phyloP scores from a whole-genome alignment of 148 eudicot species.

The Spergularia bocconei region DNA sequence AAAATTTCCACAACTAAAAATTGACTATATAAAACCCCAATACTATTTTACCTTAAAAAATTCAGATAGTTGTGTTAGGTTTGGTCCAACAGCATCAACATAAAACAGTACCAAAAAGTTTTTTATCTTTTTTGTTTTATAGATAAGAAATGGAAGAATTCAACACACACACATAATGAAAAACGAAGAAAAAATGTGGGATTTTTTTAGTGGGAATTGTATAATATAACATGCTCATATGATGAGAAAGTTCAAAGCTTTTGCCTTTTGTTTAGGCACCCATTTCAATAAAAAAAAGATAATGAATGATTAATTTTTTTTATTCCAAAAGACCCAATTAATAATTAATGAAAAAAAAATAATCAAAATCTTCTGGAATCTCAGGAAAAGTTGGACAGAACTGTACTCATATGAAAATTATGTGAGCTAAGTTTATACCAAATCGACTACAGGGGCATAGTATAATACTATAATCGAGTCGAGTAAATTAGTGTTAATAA shows the following conservation, averaged over 20 bases:
- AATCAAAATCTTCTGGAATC: slow-evolving; percentile 32
- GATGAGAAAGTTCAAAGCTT: slow-evolving; percentile 23
- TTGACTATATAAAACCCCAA: slow-evolving; percentile 27
- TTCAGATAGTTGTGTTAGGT: slow-evolving; percentile 27
- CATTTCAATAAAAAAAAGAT: background rate
- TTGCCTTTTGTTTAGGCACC: background rate
- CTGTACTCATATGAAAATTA: slow-evolving; percentile 2
- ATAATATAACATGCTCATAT: slow-evolving; percentile 2
- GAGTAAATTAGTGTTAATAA: background rate
- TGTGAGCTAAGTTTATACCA: background rate
- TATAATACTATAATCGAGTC: background rate
- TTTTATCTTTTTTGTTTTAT: background rate
- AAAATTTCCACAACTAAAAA: slow-evolving; percentile 20
- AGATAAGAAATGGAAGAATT: background rate
- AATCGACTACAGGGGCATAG: background rate
- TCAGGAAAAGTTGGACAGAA: background rate
- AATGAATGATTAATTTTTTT: background rate
- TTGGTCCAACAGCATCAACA: slow-evolving; percentile 15
- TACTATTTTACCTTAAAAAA: slow-evolving; percentile 19
- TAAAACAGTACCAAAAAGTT: background rate
- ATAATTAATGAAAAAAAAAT: background rate
- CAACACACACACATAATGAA: background rate
- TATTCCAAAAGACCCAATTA: slow-evolving; percentile 14
- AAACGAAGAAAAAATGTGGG: slow-evolving; percentile 18
- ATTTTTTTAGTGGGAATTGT: slow-evolving; percentile 10